Evolutionary conservation across 1,284 basidiomycete genomes (phyloP).

Genomic region (Athelia sp.): DNA sequence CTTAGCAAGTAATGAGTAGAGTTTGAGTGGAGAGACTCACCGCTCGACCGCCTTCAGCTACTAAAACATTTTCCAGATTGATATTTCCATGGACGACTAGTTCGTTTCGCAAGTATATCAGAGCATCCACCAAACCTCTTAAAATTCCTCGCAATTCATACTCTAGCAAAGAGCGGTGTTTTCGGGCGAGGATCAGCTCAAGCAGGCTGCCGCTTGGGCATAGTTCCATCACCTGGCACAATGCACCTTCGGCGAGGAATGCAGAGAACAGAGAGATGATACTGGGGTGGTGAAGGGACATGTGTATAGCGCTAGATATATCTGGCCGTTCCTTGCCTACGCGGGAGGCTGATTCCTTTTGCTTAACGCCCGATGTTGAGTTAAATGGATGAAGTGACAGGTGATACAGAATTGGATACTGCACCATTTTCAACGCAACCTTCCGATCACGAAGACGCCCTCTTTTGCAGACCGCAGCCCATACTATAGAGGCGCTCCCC

Average conservation of each 20-base stretch:
- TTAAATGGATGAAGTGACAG: constrained; percentile 3
- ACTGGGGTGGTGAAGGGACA: constrained; percentile 42
- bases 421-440: constrained; percentile 38
- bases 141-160: constrained; percentile 31
- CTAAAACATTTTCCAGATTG: constrained; percentile 26
- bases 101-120: constrained; percentile 38
- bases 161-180: constrained; percentile 23
- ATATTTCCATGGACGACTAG: constrained; percentile 34
- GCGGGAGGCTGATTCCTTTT: constrained; percentile 7
- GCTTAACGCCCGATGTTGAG: constrained; percentile 7
- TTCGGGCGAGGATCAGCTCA: constrained; percentile 21
- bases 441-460: constrained; percentile 34
- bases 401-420: constrained; percentile 1
- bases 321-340: constrained; percentile 9
- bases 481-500: constrained; percentile 24
- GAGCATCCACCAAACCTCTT: constrained; percentile 35
- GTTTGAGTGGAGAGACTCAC: constrained; percentile 22
- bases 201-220: constrained; percentile 37
- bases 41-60: constrained; percentile 27
- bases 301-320: constrained; percentile 27
- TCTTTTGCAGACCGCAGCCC: constrained; percentile 34
- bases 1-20: no score
- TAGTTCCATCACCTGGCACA: constrained; percentile 39
- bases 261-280: constrained; percentile 42
- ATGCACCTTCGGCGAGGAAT: constrained; percentile 27